Conservation (phyloP, 225 moss, liverwort and hornwort genomes). For the Pseudoscleropodium purum region DNA sequence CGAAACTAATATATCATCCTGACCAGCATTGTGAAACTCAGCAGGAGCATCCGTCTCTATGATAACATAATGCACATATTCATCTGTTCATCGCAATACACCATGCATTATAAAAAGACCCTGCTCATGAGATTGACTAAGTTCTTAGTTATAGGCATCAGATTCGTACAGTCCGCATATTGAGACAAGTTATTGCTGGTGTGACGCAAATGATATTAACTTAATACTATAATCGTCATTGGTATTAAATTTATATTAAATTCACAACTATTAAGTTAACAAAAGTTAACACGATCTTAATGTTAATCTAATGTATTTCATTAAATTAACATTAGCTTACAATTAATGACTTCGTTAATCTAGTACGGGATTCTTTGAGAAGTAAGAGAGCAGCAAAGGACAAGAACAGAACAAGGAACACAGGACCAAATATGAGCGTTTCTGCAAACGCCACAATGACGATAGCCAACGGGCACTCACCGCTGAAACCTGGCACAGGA, state of each 20-base stretch:
- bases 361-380: not conserved
- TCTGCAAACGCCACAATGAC: not conserved
- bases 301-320: not conserved
- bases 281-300: not conserved
- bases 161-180: not conserved
- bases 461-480: slow-evolving; percentile 18
- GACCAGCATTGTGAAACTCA: not conserved
- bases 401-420: not conserved
- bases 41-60: not conserved
- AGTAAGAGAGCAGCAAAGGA: not conserved
- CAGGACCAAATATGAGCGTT: not conserved
- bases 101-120: not conserved
- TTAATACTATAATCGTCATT: not conserved
- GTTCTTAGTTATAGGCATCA: not conserved
- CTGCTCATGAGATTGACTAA: too few relatives aligned
- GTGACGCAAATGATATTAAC: not conserved
- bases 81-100: not conserved
- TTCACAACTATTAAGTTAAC: not conserved
- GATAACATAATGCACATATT: not conserved
- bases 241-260: not conserved
- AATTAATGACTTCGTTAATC: not conserved
- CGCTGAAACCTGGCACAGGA: slow-evolving; percentile 52
- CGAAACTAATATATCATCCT: not conserved
- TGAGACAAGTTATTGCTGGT: not conserved
- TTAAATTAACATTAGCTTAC: not conserved